Evolutionary conservation across 2,329 filamentous ascomycete species (phyloP), one percentile per base, ranked within the genome.

Genomic region (Microsporum canis): DNA sequence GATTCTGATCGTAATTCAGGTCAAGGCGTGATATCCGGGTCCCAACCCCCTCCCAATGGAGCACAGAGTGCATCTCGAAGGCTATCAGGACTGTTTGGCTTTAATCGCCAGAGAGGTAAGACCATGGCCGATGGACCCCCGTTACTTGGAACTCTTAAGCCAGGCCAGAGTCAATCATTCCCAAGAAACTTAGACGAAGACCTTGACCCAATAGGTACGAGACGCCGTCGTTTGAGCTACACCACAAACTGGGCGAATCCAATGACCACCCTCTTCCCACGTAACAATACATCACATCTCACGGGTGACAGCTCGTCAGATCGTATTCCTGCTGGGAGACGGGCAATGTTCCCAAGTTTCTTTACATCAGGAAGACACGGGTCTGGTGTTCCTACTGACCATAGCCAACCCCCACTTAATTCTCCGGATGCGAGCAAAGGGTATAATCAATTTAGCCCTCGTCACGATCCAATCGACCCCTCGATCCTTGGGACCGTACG

Each of bases 101-200:
- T 83, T 62, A 80, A 83, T 69, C 78, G 84, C 36, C 82, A 82
- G 66, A 79, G 84, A 63, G 81, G 82, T 3, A 86, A 86, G 73
- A 84, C 83, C 0, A 71, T 81, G 39, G 79, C 79, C 1, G 81
- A 84, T 64, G 80, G 84, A 36, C 81, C 82, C 2, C 82, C 82
- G 47, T 70, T 79, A 43, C 68, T 84, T 34, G 83, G 83, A 14
- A 79, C 79, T n/a, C 69, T 85, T 63, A 84, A 84, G 65, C 73
- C 80, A 56, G 77, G 79, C 0, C 82, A 86, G 64, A 85, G 82
- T 63, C 83, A 85, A 64, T 86, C 83, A n/a, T 80, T 86, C 68
- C 84, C 84, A 12, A 77, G 82, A 39, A 78, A 79, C 63, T 57
- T 76, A 36, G 76, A 78, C 56, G 79, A 84, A 47, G 79, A 79